Conservation (phyloP, 1,284 basidiomycete genomes). For the Microbotryum scabiosae region DNA sequence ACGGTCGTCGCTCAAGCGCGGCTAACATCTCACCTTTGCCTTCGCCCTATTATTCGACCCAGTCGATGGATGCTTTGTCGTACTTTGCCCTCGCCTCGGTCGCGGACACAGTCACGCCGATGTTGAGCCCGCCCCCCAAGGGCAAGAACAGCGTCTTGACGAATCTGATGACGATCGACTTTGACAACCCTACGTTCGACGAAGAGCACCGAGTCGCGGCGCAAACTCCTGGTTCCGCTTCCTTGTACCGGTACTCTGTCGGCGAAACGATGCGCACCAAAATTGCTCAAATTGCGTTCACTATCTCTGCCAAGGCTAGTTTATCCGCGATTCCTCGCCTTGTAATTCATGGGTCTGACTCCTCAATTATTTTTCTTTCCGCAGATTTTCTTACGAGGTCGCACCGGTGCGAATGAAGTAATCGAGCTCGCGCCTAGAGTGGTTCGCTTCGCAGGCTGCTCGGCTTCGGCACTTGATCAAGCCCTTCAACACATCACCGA, state of each 20-base stretch:
- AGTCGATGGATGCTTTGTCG: constrained; percentile 1
- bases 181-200: background rate
- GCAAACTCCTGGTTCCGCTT: background rate
- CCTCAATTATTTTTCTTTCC: background rate
- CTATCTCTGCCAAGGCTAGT: constrained; percentile 17
- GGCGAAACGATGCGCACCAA: constrained; percentile 27
- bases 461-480: background rate
- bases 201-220: background rate
- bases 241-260: constrained; percentile 22
- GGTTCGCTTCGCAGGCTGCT: constrained; percentile 6
- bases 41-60: background rate
- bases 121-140: background rate
- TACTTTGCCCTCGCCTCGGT: constrained; percentile 4
- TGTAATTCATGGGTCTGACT: background rate
- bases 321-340: too few species aligned
- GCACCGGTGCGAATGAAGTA: background rate
- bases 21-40: background rate
- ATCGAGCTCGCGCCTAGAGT: constrained; percentile 10
- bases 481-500: too few species aligned
- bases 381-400: constrained; percentile 3
- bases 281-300: constrained; percentile 5
- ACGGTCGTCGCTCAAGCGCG: background rate
- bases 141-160: constrained; percentile 6
- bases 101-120: background rate
- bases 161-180: background rate